A percentile compares a stretch with the other conserved stretches of the same genome.
Evolutionary conservation across 805 yeast species (phyloP).

Genomic region (Zygosaccharomyces bisporus): DNA sequence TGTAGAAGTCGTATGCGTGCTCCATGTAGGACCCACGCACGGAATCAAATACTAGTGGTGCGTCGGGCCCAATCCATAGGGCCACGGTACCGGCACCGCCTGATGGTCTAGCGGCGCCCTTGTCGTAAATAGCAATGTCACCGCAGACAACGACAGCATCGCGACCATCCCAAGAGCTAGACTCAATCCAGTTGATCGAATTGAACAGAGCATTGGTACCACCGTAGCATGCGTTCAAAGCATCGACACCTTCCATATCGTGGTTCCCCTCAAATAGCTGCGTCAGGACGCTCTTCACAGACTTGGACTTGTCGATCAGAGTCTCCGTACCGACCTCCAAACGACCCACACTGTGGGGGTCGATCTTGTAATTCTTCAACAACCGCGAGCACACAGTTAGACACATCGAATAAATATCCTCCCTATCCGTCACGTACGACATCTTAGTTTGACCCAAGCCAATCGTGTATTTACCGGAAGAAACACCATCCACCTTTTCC

Average conservation of each 20-base stretch:
- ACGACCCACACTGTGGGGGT: conserved; percentile 79
- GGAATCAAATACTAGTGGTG: conserved; percentile 89
- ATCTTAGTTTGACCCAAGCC: conserved; percentile 98
- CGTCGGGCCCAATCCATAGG: conserved; percentile 91
- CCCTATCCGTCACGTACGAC: conserved; percentile 96
- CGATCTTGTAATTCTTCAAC: conserved; percentile 76
- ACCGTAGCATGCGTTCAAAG: conserved; percentile 96
- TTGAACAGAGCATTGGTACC: conserved; percentile 95
- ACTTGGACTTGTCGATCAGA: conserved; percentile 90
- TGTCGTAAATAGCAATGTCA: conserved; percentile 94
- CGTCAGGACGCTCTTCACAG: conserved; percentile 93
- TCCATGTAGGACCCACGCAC: conserved; percentile 92
- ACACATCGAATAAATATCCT: conserved; percentile 92
- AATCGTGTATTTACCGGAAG: conserved; percentile 95
- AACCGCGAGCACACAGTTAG: conserved; percentile 80
- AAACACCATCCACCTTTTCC: conserved; percentile 78
- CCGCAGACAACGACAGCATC: conserved; percentile 96
- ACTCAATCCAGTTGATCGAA: conserved; percentile 93
- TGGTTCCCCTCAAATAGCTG: conserved; percentile 84
- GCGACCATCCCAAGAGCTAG: conserved; percentile 96
- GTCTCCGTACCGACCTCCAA: conserved; percentile 99
- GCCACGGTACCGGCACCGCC: conserved; percentile 99
- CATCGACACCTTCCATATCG: conserved; percentile 95
- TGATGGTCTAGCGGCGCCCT: conserved; percentile 98
- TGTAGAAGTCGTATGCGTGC: conserved; percentile 96